A percentile compares a stretch with the other conserved stretches of the same genome.
Conservation (phyloP, 2,329 filamentous ascomycete species). For the Claviceps paspali region DNA sequence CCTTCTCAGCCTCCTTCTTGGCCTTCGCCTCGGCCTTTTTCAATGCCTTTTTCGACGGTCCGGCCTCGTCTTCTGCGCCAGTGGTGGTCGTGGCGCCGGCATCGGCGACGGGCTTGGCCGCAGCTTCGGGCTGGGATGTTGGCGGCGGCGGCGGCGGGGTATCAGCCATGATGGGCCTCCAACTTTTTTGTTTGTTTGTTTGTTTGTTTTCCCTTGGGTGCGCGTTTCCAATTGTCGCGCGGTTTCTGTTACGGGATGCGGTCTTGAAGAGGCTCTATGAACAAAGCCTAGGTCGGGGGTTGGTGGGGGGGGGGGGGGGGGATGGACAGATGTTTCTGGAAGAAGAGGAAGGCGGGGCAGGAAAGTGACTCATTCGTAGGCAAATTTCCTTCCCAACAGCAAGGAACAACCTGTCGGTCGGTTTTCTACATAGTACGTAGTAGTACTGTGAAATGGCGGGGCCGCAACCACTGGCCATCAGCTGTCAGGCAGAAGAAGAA, state of each 20-base stretch:
- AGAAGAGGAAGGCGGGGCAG: neutral
- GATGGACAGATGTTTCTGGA: too few species aligned
- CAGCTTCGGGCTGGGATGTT: neutral
- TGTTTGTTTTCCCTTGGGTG: neutral
- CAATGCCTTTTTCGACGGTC: slow-evolving; percentile 45
- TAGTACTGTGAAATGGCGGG: neutral
- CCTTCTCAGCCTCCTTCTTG: slow-evolving; percentile 76
- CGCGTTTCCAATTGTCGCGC: too few species aligned
- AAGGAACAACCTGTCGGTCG: too few species aligned
- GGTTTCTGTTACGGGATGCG: too few species aligned
- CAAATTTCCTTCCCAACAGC: neutral
- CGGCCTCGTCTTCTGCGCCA: neutral
- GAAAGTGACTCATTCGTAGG: neutral
- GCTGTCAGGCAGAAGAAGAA: too few species aligned
- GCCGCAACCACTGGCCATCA: too few species aligned
- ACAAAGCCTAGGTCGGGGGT: neutral
- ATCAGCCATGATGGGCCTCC: slow-evolving; percentile 4
- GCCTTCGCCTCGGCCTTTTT: slow-evolving; percentile 81
- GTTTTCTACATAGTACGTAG: too few species aligned
- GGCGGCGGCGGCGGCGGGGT: slow-evolving; percentile 1
- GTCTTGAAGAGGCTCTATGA: neutral
- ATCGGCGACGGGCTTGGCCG: neutral
- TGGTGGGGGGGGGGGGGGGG: too few species aligned
- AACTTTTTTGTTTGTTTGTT: neutral
- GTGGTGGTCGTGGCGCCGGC: neutral